Evolutionary conservation across 768 basidiomycete genomes (phyloP), one percentile per base, ranked within the genome.

Genomic region (Tephrocybe sp.): DNA sequence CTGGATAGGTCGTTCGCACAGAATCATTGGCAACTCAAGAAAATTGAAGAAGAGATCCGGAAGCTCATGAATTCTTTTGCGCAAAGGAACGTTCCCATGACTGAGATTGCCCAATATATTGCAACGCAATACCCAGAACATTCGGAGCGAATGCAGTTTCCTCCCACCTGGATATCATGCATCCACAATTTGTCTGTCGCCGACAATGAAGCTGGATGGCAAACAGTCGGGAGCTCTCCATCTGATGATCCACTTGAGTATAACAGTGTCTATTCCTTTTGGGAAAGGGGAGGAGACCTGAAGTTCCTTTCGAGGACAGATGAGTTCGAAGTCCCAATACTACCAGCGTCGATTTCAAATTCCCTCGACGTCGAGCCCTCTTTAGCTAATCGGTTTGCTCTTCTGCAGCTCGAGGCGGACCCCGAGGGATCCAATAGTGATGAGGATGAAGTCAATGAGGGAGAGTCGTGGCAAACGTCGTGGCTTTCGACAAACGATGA

Each of bases 101-200:
- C 63, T 0, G 68, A 77, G 26, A 66, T 85, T 15, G 53, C 64
- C 23, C 55, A 66, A 7, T 76, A 79, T 57, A 64, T 88, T 3
- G 51, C 64, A 3, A 62, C 69, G 2, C 71, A 72, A 10, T 70
- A 81, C 53, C 77, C 81, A 0, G 81, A 80, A 20, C 80, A 84
- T 12, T 66, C 66, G 20, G 70, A 73, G 15, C 59, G 63, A 18
- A 51, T 90, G 20, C 18, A 33, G 2, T 36, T 55, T 0, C 80
- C 81, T 0, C 83, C 84, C 0, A 49, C 23, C 3, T 84, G 82
- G 83, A 70, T 86, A 25, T 33, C 51, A n/a, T 20, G 32, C 32
- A 36, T 62, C 8, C 34, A 45, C 39, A 33, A 39, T 15, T n/a
- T 55, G 7, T 45, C 53, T 4, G n/a, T 37, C 41, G 34, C 34